These are phyloP conservation scores for Myxozyma geophila DNA, from an alignment of 805 yeast genomes.

Conservation along the genomic window DNA sequence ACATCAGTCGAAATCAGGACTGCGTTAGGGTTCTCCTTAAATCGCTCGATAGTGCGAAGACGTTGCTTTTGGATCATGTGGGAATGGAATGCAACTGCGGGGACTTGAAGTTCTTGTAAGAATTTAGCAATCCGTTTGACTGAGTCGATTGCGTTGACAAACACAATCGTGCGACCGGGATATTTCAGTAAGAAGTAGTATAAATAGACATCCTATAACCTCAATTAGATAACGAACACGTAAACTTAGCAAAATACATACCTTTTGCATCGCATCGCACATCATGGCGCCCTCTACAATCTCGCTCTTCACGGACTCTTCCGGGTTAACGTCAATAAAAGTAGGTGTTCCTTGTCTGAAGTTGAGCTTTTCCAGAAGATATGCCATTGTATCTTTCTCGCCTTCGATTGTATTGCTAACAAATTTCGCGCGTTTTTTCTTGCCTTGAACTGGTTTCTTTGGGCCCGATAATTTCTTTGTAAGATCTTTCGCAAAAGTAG, in stretches of 20 bases:
- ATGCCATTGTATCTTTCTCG: constrained; percentile 63
- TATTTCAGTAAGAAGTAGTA: constrained; percentile 85
- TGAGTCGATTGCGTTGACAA: constrained; percentile 93
- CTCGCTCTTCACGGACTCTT: constrained; percentile 71
- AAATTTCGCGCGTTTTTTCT: constrained; percentile 31
- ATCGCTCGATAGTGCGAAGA: constrained; percentile 79
- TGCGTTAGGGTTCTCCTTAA: constrained; percentile 54
- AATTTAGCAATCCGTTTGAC: constrained; percentile 84
- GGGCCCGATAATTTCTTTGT: constrained; percentile 70
- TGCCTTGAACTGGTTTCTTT: constrained; percentile 40
- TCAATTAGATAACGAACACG: not conserved
- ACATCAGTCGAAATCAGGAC: constrained; percentile 92
- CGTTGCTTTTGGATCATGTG: constrained; percentile 95
- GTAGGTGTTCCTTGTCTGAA: constrained; percentile 70
- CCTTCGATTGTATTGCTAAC: constrained; percentile 25
- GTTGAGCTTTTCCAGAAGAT: constrained; percentile 69
- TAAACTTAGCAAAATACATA: not conserved
- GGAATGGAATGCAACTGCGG: constrained; percentile 81
- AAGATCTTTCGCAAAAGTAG: constrained; percentile 84
- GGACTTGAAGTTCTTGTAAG: constrained; percentile 66
- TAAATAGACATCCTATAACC: constrained; percentile 66
- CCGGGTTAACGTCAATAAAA: constrained; percentile 85
- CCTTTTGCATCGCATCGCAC: constrained; percentile 84
- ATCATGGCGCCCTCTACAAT: constrained; percentile 87
- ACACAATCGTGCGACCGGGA: constrained; percentile 87